phyloP scores from a whole-genome alignment of 2,329 filamentous ascomycete genomes.

The Fusarium anthophilum region DNA sequence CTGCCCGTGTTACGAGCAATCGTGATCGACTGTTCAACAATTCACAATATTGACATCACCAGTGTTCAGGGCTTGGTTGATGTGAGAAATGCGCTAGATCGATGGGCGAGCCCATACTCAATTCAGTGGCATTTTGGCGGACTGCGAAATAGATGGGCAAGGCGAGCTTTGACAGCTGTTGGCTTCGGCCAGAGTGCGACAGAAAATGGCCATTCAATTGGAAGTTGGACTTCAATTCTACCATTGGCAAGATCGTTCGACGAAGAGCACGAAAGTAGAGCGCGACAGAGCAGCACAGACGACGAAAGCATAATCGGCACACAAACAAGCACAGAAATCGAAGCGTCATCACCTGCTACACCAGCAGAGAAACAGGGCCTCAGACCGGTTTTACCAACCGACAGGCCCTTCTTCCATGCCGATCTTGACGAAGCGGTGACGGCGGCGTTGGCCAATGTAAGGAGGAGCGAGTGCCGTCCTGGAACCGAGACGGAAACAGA shows the following conservation, averaged over 20 bases:
- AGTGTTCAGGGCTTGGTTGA: slow-evolving; percentile 66
- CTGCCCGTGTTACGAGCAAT: slow-evolving; percentile 62
- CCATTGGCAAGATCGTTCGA: slow-evolving; percentile 43
- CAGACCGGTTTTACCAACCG: slow-evolving; percentile 50
- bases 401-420: slow-evolving; percentile 59
- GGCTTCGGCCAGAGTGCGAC: slow-evolving; percentile 62
- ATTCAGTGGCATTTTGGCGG: slow-evolving; percentile 66
- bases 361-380: background rate
- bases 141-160: slow-evolving; percentile 65
- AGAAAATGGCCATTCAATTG: slow-evolving; percentile 40
- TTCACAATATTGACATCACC: slow-evolving; percentile 67
- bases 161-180: slow-evolving; percentile 63
- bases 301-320: background rate
- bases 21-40: slow-evolving; percentile 66
- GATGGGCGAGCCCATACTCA: slow-evolving; percentile 58
- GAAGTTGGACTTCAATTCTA: slow-evolving; percentile 48
- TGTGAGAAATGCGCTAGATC: slow-evolving; percentile 62
- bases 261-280: background rate
- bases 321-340: slow-evolving; percentile 3
- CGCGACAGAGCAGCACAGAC: background rate
- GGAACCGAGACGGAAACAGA: background rate
- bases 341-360: background rate
- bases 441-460: slow-evolving; percentile 33
- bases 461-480: slow-evolving; percentile 11
- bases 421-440: slow-evolving; percentile 56